Percentiles rank a stretch among this genome's conserved stretches.
Conservation (phyloP, 2,329 filamentous ascomycete genomes). For the Neurospora sp. region DNA sequence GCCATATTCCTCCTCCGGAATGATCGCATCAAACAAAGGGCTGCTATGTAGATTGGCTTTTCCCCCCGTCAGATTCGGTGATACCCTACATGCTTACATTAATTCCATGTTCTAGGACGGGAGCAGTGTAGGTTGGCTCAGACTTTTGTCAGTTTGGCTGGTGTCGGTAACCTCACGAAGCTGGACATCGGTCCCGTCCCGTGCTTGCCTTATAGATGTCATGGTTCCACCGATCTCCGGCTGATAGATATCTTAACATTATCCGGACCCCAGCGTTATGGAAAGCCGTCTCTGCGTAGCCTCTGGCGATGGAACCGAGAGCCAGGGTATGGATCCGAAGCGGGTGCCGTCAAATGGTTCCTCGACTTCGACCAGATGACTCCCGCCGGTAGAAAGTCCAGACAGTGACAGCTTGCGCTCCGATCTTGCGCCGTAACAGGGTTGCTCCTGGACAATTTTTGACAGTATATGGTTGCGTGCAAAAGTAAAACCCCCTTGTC, state of each 20-base stretch:
- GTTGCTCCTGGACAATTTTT: neutral
- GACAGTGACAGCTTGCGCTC: neutral
- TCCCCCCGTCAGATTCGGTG: neutral
- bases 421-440: neutral
- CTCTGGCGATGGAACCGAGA: neutral
- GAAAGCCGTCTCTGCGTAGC: neutral
- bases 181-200: neutral
- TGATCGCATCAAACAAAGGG: neutral
- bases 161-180: neutral
- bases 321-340: neutral
- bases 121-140: neutral
- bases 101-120: neutral
- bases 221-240: neutral
- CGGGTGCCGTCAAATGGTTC: neutral
- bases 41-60: neutral
- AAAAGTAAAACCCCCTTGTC: too few relatives aligned
- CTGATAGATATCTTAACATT: neutral
- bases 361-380: neutral
- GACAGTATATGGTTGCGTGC: too few relatives aligned
- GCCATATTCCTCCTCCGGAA: neutral
- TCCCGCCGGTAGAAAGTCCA: neutral
- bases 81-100: neutral
- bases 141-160: neutral
- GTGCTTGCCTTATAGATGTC: neutral
- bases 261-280: neutral